These are phyloP conservation scores for Patellaria atrata DNA, from an alignment of 495 filamentous ascomycete genomes.

Conservation along the genomic window DNA sequence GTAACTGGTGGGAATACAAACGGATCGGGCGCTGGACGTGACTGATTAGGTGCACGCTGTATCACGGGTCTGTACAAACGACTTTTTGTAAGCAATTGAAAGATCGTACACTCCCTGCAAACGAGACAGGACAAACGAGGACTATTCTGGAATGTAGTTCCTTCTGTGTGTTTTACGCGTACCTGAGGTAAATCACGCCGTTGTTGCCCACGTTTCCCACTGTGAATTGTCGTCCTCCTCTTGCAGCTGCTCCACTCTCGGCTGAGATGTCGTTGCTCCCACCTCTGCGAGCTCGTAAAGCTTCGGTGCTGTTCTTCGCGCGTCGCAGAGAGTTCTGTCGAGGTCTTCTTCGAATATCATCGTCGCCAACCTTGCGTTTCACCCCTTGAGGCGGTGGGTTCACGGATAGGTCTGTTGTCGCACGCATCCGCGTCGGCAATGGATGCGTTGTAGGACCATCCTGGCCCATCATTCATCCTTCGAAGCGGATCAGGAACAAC, in stretches of 20 bases:
- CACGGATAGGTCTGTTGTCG: slow-evolving; percentile 6
- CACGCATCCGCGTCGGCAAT: slow-evolving; percentile 6
- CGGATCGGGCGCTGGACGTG: slow-evolving; percentile 36
- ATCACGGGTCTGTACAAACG: slow-evolving; percentile 38
- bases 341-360: slow-evolving; percentile 8
- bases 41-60: slow-evolving; percentile 41
- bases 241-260: slow-evolving; percentile 4
- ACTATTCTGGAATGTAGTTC: neutral
- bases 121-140: neutral
- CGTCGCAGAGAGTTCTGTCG: slow-evolving; percentile 15
- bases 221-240: slow-evolving; percentile 52
- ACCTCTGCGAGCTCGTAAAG: slow-evolving; percentile 16
- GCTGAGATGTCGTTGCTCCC: slow-evolving; percentile 10
- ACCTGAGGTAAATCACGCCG: slow-evolving; percentile 90
- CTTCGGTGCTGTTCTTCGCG: slow-evolving; percentile 21
- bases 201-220: slow-evolving; percentile 91
- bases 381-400: slow-evolving; percentile 4
- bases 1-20: slow-evolving; percentile 43
- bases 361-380: slow-evolving; percentile 10
- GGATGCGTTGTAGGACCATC: slow-evolving; percentile 15
- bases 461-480: slow-evolving; percentile 15
- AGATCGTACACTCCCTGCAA: neutral
- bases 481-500: no score
- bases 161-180: slow-evolving; percentile 24
- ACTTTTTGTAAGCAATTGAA: slow-evolving; percentile 4